These are phyloP conservation scores for Kalmusia sp. DNA, from an alignment of 2,329 filamentous ascomycete genomes.

Conservation along the genomic window DNA sequence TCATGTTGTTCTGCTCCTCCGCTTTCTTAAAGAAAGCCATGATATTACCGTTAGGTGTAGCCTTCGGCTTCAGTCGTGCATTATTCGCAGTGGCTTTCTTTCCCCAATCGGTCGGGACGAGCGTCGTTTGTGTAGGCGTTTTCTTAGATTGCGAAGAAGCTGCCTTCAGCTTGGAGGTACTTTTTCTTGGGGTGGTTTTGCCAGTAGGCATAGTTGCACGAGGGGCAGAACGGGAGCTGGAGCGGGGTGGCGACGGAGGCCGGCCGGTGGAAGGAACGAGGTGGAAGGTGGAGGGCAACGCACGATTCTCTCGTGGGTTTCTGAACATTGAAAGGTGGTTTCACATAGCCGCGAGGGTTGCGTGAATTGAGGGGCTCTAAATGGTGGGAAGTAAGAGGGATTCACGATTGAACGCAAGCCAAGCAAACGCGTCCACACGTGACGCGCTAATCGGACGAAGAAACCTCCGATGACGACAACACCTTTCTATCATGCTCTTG, in stretches of 20 bases:
- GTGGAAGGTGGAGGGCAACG: constrained; percentile 40
- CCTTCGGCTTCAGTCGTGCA: constrained; percentile 45
- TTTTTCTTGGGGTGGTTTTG: constrained; percentile 30
- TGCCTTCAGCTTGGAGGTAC: constrained; percentile 20
- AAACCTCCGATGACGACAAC: not conserved
- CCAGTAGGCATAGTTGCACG: constrained; percentile 29
- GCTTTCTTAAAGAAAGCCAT: constrained; percentile 63
- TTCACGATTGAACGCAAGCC: not conserved
- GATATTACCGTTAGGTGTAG: constrained; percentile 58
- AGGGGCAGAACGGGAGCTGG: constrained; percentile 16
- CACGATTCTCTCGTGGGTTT: constrained; percentile 58
- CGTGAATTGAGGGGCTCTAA: not conserved
- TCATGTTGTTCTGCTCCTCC: constrained; percentile 48
- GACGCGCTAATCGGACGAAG: not conserved
- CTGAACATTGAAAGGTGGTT: constrained; percentile 56
- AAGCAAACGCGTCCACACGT: constrained; percentile 4
- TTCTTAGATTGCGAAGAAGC: constrained; percentile 28
- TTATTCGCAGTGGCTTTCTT: constrained; percentile 41
- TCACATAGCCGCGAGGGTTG: not conserved
- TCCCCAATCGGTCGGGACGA: constrained; percentile 38
- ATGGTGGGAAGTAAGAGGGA: not conserved
- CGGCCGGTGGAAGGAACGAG: constrained; percentile 58
- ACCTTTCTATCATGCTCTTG: not conserved
- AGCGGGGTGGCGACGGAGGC: constrained; percentile 59
- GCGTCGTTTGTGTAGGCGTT: constrained; percentile 38